Evolutionary conservation across 345 rosid species (phyloP), one percentile per base, ranked within the genome.

Genomic region (Murraya paniculata): DNA sequence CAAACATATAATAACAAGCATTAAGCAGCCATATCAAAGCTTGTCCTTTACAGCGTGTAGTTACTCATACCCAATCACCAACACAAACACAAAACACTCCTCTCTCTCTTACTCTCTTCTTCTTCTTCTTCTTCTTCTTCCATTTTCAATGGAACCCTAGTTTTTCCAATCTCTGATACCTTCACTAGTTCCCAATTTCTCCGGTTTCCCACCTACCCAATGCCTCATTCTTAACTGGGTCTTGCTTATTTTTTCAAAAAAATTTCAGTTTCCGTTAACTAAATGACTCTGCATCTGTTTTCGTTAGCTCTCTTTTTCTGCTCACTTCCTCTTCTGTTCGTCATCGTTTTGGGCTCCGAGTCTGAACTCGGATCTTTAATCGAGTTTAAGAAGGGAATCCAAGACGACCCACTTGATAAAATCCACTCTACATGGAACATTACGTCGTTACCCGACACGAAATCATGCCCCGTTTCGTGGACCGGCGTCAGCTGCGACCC

Each of bases 331-430:
- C 78, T 81, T 6, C 25, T 80, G 71, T 67, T 77, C 27, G 62
- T 25, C 53, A 65, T 66, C 64, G 73, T 61, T 75, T 80, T 87
- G 73, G 85, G 65, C 13, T 31, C 90, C 31, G 85, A 81, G 4
- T 62, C 71, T 21, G 99, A 95, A 84, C 82, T 91, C 82, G 84
- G 89, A 82, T 85, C 87, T 59, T 84, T 95, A 1, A 89, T 95
- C 9, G 98, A 93, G 88, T 95, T 95, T 89, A 92, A 88, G 68
- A 95, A 95, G 79, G 98, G 99, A 6, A 93, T 95, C 80, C 83
- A 72, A 2, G 64, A 41, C 59, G 96, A 93, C 77, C 88, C 91
- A 6, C 81, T 83, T 0, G 73, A 80, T 41, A 81, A 72, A 64
- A 84, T 85, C 14, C 48, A 77, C 60, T 72, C 82, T 7, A 33